A percentile compares a stretch with the other conserved stretches of the same genome.
Evolutionary conservation across 2,329 filamentous ascomycete species (phyloP).

Genomic region (Clonostachys sp.): DNA sequence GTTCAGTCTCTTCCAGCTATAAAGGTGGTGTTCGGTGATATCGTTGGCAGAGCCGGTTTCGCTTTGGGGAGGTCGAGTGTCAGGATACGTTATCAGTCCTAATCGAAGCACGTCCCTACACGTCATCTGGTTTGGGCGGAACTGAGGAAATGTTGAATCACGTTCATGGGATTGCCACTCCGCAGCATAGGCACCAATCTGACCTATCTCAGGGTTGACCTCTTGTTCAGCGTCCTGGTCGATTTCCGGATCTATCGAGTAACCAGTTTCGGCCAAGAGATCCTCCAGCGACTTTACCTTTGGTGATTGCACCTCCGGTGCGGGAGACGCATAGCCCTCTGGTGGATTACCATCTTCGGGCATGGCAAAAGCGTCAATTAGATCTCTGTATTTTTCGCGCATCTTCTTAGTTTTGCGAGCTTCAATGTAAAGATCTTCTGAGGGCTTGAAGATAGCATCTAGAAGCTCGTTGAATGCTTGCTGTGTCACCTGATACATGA

Average conservation of each 20-base stretch:
- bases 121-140: conserved; percentile 50
- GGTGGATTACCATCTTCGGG: conserved; percentile 12
- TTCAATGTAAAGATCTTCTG: conserved; percentile 71
- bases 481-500: conserved; percentile 87
- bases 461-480: conserved; percentile 91
- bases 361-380: conserved; percentile 26
- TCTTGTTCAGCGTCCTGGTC: conserved; percentile 22
- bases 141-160: conserved; percentile 66
- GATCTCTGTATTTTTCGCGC: conserved; percentile 50
- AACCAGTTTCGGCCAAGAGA: conserved; percentile 38
- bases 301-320: conserved; percentile 5
- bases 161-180: conserved; percentile 17
- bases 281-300: conserved; percentile 19
- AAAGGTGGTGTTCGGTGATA: conserved; percentile 25
- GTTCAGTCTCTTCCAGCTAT: conserved; percentile 52
- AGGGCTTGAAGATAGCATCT: conserved; percentile 76
- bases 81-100: background rate
- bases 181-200: conserved; percentile 6
- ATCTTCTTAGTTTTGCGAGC: conserved; percentile 58
- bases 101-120: conserved; percentile 8
- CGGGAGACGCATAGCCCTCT: background rate
- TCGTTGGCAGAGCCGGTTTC: conserved; percentile 6
- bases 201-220: conserved; percentile 1
- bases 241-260: conserved; percentile 28
- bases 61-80: background rate